Evolutionary conservation across 163 green algal genomes (phyloP), one percentile per base, ranked within the genome.

Genomic region (Smithsoniella earleae): DNA sequence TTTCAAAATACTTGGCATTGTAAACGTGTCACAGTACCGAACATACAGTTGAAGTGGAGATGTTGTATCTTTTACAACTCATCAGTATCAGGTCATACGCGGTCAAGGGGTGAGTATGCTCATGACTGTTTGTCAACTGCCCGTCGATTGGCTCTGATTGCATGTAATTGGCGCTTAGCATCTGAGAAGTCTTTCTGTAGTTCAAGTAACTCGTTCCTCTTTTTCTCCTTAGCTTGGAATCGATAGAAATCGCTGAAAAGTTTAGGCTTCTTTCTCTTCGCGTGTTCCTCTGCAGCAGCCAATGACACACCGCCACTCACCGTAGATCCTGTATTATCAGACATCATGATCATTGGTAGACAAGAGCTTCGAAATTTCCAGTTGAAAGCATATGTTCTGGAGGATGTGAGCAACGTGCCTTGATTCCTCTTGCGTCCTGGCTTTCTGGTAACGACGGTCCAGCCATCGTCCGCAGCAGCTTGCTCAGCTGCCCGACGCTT

Each of bases 161-260:
- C 58, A 16, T 69, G 58, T n/a, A 69, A 18, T 40, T 69, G 58
- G 27, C 43, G 40, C 58, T 69, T 69, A 28, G 58, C 58, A n/a
- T 30, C 58, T 43, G 58, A 30, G 43, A 69, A 69, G 30, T 69
- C 30, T 18, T 16, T 69, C 34, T 34, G 20, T 16, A 69, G 25
- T 31, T 69, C 58, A 8, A 69, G 27, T 34, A 69, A 43, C 58
- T 69, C 58, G 25, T 40, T 69, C 5, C 25, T 30, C 34, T 69
- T 69, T 13, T 69, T 30, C 58, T 69, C 58, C 3, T 31, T 5
- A 8, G 25, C n/a, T 1, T 69, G 58, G 58, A 69, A 69, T 4
- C 58, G 58, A 69, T 69, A 69, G 25, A 69, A 69, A 33, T 69
- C 58, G 13, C 27, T 43, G 1, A 43, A n/a, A 37, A 69, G 3